Evolutionary conservation across 495 filamentous ascomycete genomes (phyloP).

Genomic region (Amniculicola lignicola): DNA sequence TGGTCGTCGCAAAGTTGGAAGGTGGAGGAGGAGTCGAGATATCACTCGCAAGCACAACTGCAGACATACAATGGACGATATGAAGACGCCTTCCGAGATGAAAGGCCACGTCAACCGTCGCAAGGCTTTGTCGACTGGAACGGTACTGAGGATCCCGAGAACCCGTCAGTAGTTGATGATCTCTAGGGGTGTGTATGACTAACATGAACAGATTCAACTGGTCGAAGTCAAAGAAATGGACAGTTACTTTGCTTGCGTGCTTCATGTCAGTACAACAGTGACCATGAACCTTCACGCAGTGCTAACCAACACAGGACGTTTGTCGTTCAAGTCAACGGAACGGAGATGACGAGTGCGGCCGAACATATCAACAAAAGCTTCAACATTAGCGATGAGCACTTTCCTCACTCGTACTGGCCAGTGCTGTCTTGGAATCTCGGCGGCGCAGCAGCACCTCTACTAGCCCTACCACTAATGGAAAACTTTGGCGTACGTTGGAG

Average conservation of each 20-base stretch:
- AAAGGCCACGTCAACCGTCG: neutral
- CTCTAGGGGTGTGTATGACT: neutral
- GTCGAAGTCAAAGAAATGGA: constrained; percentile 34
- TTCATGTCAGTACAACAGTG: constrained; percentile 31
- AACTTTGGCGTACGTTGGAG: constrained; percentile 49
- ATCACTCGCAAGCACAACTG: constrained; percentile 1
- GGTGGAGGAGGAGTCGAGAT: neutral
- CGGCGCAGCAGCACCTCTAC: constrained; percentile 46
- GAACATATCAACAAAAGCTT: constrained; percentile 44
- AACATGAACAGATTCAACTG: constrained; percentile 32
- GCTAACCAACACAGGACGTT: constrained; percentile 31
- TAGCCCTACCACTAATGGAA: constrained; percentile 54
- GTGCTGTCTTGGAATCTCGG: constrained; percentile 52
- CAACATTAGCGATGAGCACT: constrained; percentile 46
- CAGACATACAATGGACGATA: constrained; percentile 5
- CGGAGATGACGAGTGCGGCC: constrained; percentile 47
- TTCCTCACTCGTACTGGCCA: constrained; percentile 54
- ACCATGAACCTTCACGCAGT: neutral
- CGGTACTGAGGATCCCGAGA: constrained; percentile 32
- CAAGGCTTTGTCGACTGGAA: constrained; percentile 30
- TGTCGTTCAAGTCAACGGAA: constrained; percentile 44
- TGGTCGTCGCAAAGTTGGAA: constrained; percentile 8
- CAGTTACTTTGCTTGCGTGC: constrained; percentile 36
- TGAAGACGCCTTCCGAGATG: neutral
- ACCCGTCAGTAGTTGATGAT: constrained; percentile 18